phyloP scores from a whole-genome alignment of 305 asterid genomes.

The Fraxinus nigra region DNA sequence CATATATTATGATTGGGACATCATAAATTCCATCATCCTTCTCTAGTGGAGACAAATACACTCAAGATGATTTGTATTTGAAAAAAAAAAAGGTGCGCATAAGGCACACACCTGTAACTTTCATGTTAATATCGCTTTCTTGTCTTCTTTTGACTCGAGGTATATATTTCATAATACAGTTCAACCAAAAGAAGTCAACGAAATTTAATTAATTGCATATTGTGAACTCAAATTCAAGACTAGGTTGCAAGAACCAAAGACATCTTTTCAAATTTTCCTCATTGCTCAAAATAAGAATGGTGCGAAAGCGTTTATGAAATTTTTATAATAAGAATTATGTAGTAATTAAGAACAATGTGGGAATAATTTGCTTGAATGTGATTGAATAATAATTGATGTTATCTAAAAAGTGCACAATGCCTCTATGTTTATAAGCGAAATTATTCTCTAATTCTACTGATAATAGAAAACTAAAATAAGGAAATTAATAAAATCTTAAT shows the following conservation, averaged over 20 bases:
- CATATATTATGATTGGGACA: neutral
- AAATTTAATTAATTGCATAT: neutral
- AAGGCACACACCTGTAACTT: neutral
- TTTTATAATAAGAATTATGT: no score
- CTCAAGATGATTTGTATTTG: neutral
- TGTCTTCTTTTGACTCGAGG: neutral
- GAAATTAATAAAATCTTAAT: no score
- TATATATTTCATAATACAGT: neutral
- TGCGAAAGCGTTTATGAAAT: no score
- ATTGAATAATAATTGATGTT: no score
- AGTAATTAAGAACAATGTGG: no score
- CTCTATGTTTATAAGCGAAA: no score
- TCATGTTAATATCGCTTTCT: neutral
- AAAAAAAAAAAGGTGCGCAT: neutral
- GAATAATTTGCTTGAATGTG: no score
- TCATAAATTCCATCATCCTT: neutral
- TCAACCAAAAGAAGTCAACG: no score
- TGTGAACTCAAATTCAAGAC: neutral
- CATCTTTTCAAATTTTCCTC: neutral
- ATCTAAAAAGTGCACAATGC: no score
- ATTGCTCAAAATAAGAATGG: neutral
- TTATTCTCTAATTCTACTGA: no score
- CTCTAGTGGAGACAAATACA: neutral
- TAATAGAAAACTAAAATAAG: no score
- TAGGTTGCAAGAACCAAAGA: neutral